phyloP scores from a whole-genome alignment of 2,329 filamentous ascomycete genomes.

The Cladosporium sp. region DNA sequence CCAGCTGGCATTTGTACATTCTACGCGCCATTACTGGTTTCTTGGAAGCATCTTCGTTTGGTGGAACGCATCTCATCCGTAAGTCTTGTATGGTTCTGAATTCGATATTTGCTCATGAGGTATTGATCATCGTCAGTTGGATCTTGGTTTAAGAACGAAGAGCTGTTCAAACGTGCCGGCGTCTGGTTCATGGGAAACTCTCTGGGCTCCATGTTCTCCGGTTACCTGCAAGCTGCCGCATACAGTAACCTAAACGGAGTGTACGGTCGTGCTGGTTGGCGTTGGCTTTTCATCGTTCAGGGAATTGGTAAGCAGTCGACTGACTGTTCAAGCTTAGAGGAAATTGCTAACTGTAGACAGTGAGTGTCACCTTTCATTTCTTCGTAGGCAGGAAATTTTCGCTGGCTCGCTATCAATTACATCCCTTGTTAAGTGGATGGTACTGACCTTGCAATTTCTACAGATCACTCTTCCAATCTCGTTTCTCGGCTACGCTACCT shows the following conservation, averaged over 20 bases:
- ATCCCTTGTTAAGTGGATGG: too few species aligned
- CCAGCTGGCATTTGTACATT: neutral
- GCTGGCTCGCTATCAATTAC: too few species aligned
- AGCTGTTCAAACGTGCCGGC: slow-evolving; percentile 37
- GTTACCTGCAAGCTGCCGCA: slow-evolving; percentile 15
- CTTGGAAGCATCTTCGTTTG: slow-evolving; percentile 25
- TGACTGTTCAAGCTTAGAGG: too few species aligned
- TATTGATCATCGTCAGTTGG: slow-evolving; percentile 25
- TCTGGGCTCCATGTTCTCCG: slow-evolving; percentile 2
- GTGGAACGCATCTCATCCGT: slow-evolving; percentile 7
- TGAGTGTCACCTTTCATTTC: too few species aligned
- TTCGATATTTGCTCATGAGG: too few species aligned
- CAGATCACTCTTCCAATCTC: slow-evolving; percentile 50
- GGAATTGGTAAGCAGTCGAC: slow-evolving; percentile 36
- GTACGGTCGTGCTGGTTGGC: slow-evolving; percentile 39
- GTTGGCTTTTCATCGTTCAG: slow-evolving; percentile 53
- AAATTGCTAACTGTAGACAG: neutral
- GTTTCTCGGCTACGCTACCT: slow-evolving; percentile 44
- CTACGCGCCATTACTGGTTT: slow-evolving; percentile 16
- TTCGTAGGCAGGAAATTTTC: too few species aligned
- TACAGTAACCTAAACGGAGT: slow-evolving; percentile 34
- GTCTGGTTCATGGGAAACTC: slow-evolving; percentile 25
- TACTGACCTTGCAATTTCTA: neutral
- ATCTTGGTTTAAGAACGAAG: slow-evolving; percentile 47
- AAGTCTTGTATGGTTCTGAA: too few species aligned